Percentiles rank a stretch among this genome's conserved stretches.
Evolutionary conservation across 352 stramenopile species (phyloP).

Genomic region (Phytophthora fragariae): DNA sequence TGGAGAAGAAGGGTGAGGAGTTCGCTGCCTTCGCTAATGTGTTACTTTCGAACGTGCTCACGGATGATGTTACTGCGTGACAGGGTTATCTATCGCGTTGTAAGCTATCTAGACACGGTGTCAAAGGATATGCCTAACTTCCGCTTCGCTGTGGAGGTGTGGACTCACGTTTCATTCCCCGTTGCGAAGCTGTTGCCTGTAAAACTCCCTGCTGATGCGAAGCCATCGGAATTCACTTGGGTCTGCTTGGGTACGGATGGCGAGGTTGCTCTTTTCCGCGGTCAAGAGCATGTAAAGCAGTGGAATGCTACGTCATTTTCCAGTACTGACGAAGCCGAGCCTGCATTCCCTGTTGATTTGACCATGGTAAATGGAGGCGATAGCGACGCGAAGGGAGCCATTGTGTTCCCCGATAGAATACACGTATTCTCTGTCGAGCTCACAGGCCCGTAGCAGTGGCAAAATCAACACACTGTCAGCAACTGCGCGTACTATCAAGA

Average conservation of each 20-base stretch:
- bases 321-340: constrained; percentile 9
- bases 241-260: constrained; percentile 48
- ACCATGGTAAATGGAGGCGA: constrained; percentile 13
- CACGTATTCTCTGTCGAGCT: constrained; percentile 34
- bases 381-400: constrained; percentile 11
- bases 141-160: constrained; percentile 47
- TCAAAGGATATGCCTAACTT: constrained; percentile 38
- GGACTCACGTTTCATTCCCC: constrained; percentile 49
- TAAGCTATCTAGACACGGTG: constrained; percentile 34
- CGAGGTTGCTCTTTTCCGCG: constrained; percentile 50
- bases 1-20: constrained; percentile 57
- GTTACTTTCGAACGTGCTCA: background rate
- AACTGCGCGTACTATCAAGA: background rate
- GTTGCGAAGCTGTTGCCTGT: constrained; percentile 50
- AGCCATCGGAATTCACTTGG: constrained; percentile 36
- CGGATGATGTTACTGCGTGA: constrained; percentile 1
- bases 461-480: background rate
- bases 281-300: constrained; percentile 38
- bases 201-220: constrained; percentile 4
- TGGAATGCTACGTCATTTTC: constrained; percentile 30
- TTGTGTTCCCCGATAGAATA: constrained; percentile 47
- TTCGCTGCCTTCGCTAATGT: background rate
- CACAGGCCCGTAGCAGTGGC: constrained; percentile 16
- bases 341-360: constrained; percentile 43
- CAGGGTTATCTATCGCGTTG: constrained; percentile 58